Evolutionary conservation across 495 filamentous ascomycete species (phyloP).

Genomic region (Cetradonia linearis): DNA sequence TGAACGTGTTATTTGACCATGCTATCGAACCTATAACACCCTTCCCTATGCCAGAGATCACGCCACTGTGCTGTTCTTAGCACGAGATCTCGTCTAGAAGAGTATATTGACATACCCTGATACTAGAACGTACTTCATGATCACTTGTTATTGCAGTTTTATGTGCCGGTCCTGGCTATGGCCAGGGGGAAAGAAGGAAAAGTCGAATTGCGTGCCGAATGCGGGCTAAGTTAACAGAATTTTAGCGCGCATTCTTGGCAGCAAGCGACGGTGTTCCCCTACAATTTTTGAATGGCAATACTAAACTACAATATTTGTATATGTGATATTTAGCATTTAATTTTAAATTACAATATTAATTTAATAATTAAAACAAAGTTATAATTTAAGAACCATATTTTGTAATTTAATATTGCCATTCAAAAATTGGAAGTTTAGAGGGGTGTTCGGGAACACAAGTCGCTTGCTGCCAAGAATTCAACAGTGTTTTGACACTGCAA

Average conservation of each 20-base stretch:
- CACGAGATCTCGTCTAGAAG: slow-evolving; percentile 19
- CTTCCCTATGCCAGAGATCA: slow-evolving; percentile 63
- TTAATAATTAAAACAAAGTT: too few species aligned
- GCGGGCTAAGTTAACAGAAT: background rate
- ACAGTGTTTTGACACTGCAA: too few species aligned
- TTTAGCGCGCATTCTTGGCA: slow-evolving; percentile 5
- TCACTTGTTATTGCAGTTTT: slow-evolving; percentile 25
- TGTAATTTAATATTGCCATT: too few species aligned
- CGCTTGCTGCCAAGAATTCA: too few species aligned
- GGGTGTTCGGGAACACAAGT: too few species aligned
- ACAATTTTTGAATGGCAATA: too few species aligned
- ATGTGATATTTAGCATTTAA: too few species aligned
- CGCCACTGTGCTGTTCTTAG: slow-evolving; percentile 27
- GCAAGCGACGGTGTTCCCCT: too few species aligned
- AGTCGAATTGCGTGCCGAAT: background rate
- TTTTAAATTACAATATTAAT: too few species aligned
- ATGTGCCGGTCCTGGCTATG: slow-evolving; percentile 7
- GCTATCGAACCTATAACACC: slow-evolving; percentile 59
- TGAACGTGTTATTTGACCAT: slow-evolving; percentile 7
- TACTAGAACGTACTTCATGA: slow-evolving; percentile 78
- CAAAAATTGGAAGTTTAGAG: too few species aligned
- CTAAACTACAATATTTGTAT: too few species aligned
- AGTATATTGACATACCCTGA: slow-evolving; percentile 48
- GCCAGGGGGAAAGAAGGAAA: slow-evolving; percentile 9
- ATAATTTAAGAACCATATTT: too few species aligned